Evolutionary conservation across 164 flowering plant species (phyloP), one percentile per base, ranked within the genome.

Genomic region (Saururus chinensis): DNA sequence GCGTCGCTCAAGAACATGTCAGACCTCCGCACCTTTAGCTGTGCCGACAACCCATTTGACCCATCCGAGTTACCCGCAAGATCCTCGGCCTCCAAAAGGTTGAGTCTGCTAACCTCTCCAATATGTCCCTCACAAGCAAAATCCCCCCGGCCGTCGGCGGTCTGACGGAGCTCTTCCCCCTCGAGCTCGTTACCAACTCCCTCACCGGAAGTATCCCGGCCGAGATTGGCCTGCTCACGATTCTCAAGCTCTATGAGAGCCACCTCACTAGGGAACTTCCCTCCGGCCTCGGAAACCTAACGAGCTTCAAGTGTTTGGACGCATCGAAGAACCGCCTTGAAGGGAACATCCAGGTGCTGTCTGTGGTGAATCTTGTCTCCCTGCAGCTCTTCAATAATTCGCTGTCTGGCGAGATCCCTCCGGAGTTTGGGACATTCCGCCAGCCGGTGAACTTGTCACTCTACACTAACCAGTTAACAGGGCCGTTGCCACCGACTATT

Each of bases 21-120:
- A 4, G 57, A 65, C 21, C 71, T 89, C 0, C 26, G 4, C 0
- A 69, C 69, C 9, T 64, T 89, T 40, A 80, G 81, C 59, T 68
- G 86, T 1, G 96, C 93, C 0, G 96, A 89, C 68, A 89, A 86
- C 57, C 73, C n/a, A 17, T 81, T 86, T 21, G 82, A 78, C 1
- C 10, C 9, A 48, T 77, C 61, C 60, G 65, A 77, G 22, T 83
- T 89, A 60, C 93, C 96, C 0, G 0, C 21, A 87, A 82, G 69
- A 56, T 89, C 9, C 35, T 82, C 12, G 73, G 73, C 49, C 80
- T 89, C 10, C 40, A 67, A 20, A 80, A 77, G 23, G 61, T 89
- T 25, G 52, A 75, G 25, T 81, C 88, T 84, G 71, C 87, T 25
- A 87, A 84, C 54, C 82, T 89, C 59, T 24, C 85, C 1, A 85